A percentile compares a stretch with the other conserved stretches of the same genome.
Conservation (phyloP, 495 filamentous ascomycete genomes). For the Barbatosphaeria neglecta region DNA sequence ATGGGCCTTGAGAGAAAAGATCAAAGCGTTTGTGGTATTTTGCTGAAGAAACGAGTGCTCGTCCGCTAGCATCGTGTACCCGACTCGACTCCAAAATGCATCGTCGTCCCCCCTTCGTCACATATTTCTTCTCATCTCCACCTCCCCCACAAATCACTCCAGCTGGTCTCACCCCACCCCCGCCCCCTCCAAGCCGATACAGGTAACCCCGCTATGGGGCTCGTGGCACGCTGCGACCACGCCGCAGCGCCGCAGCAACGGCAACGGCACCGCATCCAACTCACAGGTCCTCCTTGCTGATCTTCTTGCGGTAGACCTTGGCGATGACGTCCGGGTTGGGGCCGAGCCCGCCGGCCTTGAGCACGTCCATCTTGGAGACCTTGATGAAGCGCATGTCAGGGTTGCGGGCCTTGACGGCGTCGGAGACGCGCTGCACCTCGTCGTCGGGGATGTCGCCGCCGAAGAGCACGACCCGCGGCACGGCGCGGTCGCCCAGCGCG, state of each 20-base stretch:
- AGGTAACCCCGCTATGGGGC: not conserved
- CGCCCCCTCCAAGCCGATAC: not conserved
- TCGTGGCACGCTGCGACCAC: not conserved
- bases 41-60: too few relatives aligned
- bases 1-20: too few relatives aligned
- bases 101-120: too few relatives aligned
- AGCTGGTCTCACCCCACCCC: too few relatives aligned
- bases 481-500: constrained; percentile 3
- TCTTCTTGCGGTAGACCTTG: constrained; percentile 22
- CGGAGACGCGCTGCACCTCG: constrained; percentile 14
- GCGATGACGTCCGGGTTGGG: constrained; percentile 18
- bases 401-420: constrained; percentile 6
- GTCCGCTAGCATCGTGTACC: too few relatives aligned
- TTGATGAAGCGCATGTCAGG: constrained; percentile 11
- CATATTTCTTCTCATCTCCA: too few relatives aligned
- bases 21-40: too few relatives aligned
- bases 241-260: not conserved
- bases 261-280: not conserved
- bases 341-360: constrained; percentile 15
- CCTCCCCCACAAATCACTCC: too few relatives aligned
- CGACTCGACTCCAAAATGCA: too few relatives aligned
- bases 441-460: constrained; percentile 16
- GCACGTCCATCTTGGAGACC: constrained; percentile 17
- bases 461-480: constrained; percentile 18
- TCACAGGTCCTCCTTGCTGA: constrained; percentile 2